Evolutionary conservation across 495 filamentous ascomycete genomes (phyloP).

Genomic region (Filosporella fistucella): DNA sequence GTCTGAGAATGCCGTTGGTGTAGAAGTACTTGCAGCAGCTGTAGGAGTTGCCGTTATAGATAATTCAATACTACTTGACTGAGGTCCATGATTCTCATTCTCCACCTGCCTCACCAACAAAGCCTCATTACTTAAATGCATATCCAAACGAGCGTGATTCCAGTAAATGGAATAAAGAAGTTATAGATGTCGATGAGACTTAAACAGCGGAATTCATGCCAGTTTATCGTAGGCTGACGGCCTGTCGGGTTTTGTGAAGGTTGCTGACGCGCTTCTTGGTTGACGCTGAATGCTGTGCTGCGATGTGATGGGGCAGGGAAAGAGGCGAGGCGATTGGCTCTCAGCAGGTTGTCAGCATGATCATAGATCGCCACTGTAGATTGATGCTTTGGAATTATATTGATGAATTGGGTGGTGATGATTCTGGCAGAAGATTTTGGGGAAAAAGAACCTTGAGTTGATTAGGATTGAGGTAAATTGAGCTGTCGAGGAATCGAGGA

Average conservation of each 20-base stretch:
- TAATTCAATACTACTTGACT: not conserved
- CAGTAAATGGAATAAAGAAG: not conserved
- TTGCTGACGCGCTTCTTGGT: conserved; percentile 1
- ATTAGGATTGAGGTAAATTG: too few species aligned
- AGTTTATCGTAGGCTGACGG: conserved; percentile 4
- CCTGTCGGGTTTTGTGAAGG: not conserved
- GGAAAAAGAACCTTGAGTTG: not conserved
- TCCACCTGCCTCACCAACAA: conserved; percentile 5
- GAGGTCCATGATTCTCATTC: not conserved
- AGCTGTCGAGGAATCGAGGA: too few species aligned
- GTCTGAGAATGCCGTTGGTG: not conserved
- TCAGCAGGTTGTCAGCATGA: not conserved
- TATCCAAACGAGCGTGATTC: conserved; percentile 10
- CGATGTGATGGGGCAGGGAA: not conserved
- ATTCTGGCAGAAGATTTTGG: not conserved
- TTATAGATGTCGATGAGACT: not conserved
- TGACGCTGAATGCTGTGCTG: not conserved
- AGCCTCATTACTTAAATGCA: not conserved
- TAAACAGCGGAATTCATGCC: not conserved
- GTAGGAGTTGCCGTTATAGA: not conserved
- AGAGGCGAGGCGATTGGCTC: conserved; percentile 4
- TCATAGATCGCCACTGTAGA: not conserved
- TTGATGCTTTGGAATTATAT: not conserved
- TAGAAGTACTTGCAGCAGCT: too few species aligned
- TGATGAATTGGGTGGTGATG: not conserved